Evolutionary conservation across 306 rosid genomes (phyloP).

Genomic region (Crotalaria pallida): DNA sequence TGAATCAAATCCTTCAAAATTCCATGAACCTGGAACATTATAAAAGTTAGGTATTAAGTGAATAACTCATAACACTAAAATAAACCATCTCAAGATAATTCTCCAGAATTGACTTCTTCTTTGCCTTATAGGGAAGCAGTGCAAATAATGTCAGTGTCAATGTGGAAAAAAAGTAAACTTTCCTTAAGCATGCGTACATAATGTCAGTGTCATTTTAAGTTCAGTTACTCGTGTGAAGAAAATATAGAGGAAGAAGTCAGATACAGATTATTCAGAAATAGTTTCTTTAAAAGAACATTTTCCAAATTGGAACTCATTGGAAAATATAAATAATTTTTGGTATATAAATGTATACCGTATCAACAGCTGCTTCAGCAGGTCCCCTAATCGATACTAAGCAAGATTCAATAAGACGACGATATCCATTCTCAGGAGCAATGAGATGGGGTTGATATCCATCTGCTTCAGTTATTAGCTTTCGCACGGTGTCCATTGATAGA

Average conservation of each 20-base stretch:
- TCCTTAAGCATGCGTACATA: neutral
- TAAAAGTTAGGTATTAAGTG: neutral
- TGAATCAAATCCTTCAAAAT: constrained; percentile 86
- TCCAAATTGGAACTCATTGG: neutral
- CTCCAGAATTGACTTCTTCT: constrained; percentile 8
- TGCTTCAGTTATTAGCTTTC: constrained; percentile 92
- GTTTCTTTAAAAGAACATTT: neutral
- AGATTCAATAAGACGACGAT: constrained; percentile 95
- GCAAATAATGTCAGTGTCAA: too few relatives aligned
- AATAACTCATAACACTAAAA: neutral
- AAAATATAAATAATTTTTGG: neutral
- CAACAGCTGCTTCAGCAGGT: constrained; percentile 98
- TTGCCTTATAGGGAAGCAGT: neutral
- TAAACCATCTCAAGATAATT: neutral
- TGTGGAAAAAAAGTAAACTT: constrained; percentile 13
- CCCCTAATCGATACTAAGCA: constrained; percentile 76
- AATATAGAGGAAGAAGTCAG: neutral
- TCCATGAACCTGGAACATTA: constrained; percentile 66
- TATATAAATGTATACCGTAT: constrained; percentile 51
- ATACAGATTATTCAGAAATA: neutral
- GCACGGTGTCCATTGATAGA: constrained; percentile 79
- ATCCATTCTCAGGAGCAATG: constrained; percentile 99
- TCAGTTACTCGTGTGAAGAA: neutral
- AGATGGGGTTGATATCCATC: constrained; percentile 99
- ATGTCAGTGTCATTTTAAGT: neutral